phyloP scores from a whole-genome alignment of 306 rosid genomes.

The Vicia villosa region DNA sequence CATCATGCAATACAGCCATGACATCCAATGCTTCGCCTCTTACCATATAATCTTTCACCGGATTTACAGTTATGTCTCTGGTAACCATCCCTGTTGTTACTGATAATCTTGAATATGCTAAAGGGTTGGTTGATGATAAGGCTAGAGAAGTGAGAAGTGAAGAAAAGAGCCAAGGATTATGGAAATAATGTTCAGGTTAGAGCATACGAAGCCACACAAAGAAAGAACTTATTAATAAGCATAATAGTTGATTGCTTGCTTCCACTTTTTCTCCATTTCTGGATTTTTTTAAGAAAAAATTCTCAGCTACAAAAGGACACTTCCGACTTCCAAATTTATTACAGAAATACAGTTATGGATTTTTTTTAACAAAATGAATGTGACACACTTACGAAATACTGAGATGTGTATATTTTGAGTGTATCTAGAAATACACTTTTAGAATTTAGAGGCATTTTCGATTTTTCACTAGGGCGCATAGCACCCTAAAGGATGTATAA shows the following conservation, averaged over 20 bases:
- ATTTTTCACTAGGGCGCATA: no score
- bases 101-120: conserved; percentile 48
- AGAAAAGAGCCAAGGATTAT: conserved; percentile 47
- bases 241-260: neutral
- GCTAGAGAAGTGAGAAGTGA: conserved; percentile 50
- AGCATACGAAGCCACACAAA: conserved; percentile 39
- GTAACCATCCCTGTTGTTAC: conserved; percentile 41
- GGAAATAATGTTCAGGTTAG: conserved; percentile 31
- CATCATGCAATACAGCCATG: conserved; percentile 55
- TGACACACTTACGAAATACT: no score
- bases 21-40: conserved; percentile 28
- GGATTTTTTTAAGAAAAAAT: no score
- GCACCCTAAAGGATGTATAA: no score
- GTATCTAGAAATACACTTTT: no score
- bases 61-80: conserved; percentile 44
- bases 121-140: conserved; percentile 38
- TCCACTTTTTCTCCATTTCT: neutral
- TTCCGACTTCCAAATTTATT: no score
- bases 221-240: conserved; percentile 19
- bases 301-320: no score
- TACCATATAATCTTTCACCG: conserved; percentile 38
- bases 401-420: no score
- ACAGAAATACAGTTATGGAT: no score
- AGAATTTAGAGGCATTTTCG: no score
- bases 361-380: no score